Evolutionary conservation across 805 yeast species (phyloP), one percentile per base, ranked within the genome.

Genomic region (Yamadazyma ubonensis): DNA sequence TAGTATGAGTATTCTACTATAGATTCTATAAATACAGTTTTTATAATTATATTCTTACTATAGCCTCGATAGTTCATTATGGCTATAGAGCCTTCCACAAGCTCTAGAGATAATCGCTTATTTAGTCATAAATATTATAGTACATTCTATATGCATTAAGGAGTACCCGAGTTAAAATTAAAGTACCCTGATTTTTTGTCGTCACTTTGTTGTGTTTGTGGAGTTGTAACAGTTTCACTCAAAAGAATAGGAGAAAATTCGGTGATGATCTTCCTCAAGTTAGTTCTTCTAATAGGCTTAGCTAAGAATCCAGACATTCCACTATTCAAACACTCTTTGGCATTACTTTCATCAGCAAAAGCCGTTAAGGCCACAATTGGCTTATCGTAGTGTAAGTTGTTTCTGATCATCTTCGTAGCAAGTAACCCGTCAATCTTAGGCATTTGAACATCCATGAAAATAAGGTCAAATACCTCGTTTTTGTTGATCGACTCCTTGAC

Each of bases 361-460:
- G 97, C 98, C 0, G 98, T 90, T 39, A 91, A 73, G 0, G 97
- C 98, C 27, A 91, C 93, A 42, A 93, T 89, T 0, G 97, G 97
- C 5, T 76, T 75, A 1, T 57, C 56, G 54, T 76, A 86, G 4
- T 73, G 65, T 44, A 85, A 59, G 31, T 83, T 81, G 12, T 69
- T 62, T 32, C 96, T 70, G 25, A 91, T 83, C 53, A 75, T 70
- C 45, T 70, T 78, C 0, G 98, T 89, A 0, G 97, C 96, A 18
- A 79, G 70, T 21, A 90, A 65, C 2, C 99, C 99, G 58, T 91
- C 97, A 49, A 89, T 72, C 52, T 79, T 82, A 4, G 98, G 98
- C 98, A 90, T 91, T 62, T 91, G 97, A 37, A 91, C 95, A 61
- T 91, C 99, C 99, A 91, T 91, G 56, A 91, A 86, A 2, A 93